Evolutionary conservation across 2,329 filamentous ascomycete species (phyloP).

Genomic region (Xylariales sp.): DNA sequence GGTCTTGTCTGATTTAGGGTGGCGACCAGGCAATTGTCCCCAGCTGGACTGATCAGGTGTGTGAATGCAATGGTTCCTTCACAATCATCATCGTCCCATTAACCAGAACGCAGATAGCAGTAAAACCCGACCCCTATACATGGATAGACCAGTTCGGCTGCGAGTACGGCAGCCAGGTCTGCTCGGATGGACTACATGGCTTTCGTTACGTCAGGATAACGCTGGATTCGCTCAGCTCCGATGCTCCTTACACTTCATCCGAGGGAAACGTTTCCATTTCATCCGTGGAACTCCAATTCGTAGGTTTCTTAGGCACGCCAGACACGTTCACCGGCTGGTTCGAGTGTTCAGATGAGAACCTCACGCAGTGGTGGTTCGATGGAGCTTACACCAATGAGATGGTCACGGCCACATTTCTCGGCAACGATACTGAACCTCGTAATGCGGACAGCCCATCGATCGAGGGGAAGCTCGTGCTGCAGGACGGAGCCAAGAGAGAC

Average conservation of each 20-base stretch:
- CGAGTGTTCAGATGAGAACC: conserved; percentile 42
- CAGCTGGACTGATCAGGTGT: conserved; percentile 42
- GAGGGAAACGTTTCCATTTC: conserved; percentile 38
- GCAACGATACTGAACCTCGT: conserved; percentile 45
- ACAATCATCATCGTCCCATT: too few relatives aligned
- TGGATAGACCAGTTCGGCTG: conserved; percentile 43
- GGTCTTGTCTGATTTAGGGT: too few relatives aligned
- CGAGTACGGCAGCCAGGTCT: conserved; percentile 36
- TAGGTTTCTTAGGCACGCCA: conserved; percentile 40
- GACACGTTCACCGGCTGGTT: conserved; percentile 48
- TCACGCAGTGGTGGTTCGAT: conserved; percentile 51
- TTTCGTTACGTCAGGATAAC: conserved; percentile 48
- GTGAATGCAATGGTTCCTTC: too few relatives aligned
- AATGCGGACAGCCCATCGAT: conserved; percentile 36
- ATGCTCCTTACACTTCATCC: conserved; percentile 38
- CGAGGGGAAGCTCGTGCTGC: conserved; percentile 39
- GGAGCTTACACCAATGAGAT: conserved; percentile 49
- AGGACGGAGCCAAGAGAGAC: conserved; percentile 48
- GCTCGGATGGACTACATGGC: conserved; percentile 47
- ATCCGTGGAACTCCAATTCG: conserved; percentile 36
- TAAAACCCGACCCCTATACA: conserved; percentile 32
- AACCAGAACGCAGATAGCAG: conserved; percentile 32
- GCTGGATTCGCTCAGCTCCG: conserved; percentile 36
- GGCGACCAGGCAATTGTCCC: too few relatives aligned
- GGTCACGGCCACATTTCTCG: conserved; percentile 38